These are phyloP conservation scores for Kokia cookei DNA, from an alignment of 441 rosid species.

Conservation along the genomic window DNA sequence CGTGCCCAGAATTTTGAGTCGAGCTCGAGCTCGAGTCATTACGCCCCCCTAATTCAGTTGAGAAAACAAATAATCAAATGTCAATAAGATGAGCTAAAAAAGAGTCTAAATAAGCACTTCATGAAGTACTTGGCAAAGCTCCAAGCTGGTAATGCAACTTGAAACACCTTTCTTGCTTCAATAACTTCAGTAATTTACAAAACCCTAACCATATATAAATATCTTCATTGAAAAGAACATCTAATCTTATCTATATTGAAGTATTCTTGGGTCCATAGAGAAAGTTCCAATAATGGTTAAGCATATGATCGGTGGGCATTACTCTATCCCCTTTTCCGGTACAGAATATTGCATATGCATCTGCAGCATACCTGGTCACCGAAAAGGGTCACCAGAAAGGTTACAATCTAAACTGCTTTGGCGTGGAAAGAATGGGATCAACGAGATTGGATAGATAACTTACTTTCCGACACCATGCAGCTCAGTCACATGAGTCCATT, in stretches of 20 bases:
- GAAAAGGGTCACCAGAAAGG: not conserved
- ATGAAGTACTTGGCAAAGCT: too few species aligned
- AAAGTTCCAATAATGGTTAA: slow-evolving; percentile 43
- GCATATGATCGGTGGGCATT: slow-evolving; percentile 42
- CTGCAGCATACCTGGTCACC: slow-evolving; percentile 68
- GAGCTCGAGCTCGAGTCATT: too few species aligned
- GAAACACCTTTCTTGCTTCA: not conserved
- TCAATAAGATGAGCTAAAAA: too few species aligned
- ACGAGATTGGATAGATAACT: slow-evolving; percentile 10
- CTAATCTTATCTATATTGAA: not conserved
- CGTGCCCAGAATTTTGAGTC: too few species aligned
- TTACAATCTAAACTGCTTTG: not conserved
- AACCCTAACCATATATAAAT: not conserved
- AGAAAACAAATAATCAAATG: too few species aligned
- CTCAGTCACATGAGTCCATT: slow-evolving; percentile 75
- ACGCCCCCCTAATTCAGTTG: too few species aligned
- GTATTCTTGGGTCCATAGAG: slow-evolving; percentile 5
- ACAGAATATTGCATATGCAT: slow-evolving; percentile 85
- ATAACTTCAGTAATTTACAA: not conserved
- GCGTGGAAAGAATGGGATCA: not conserved
- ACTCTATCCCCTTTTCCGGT: slow-evolving; percentile 63
- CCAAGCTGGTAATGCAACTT: too few species aligned
- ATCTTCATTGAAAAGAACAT: too few species aligned
- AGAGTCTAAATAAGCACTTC: too few species aligned
- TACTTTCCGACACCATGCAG: slow-evolving; percentile 76